Evolutionary conservation across 495 filamentous ascomycete species (phyloP), one percentile per base, ranked within the genome.

Genomic region (Elasticomyces elasticus): DNA sequence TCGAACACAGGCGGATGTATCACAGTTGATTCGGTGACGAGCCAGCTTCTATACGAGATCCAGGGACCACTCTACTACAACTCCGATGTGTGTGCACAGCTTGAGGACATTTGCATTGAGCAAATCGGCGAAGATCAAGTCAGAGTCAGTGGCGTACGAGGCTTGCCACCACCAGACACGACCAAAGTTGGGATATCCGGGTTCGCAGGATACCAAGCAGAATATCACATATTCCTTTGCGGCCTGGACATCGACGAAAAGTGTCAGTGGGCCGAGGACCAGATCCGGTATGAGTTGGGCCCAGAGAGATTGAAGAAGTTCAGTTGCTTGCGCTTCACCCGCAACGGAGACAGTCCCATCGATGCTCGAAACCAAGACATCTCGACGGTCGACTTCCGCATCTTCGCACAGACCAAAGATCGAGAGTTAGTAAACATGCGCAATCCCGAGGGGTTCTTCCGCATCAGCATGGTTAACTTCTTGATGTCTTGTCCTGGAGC

Each of bases 321-420:
- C 54, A 55, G 52, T 10, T 50, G 28, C n/a, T 60, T 68, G 6
- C 65, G 64, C 40, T 66, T 71, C 56, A 61, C 54, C 19, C 52
- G 62, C 27, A 67, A 69, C 50, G 69, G 69, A 24, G 51, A 51
- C 22, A 54, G 63, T 30, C 33, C 48, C 13, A 46, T 63, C 45
- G 56, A 71, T 54, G 49, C 69, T 31, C 22, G 49, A 24, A 64
- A 67, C 51, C 63, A 71, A 52, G 55, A 71, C 42, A 50, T 58
- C 23, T 63, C 66, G 11, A 71, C 66, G n/a, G 65, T 71, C n/a
- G 67, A 69, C 54, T 64, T 70, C 43, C 62, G 68, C 0, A 42
- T 66, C 31, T 67, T 72, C 51, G 68, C 62, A 0, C 66, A 72
- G 49, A 53, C 59, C 22, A 57, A 40, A 11, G 62, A 64, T 33